Percentiles rank a stretch among this genome's conserved stretches.
These are phyloP conservation scores for Hypomontagnella monticulosa DNA, from an alignment of 495 filamentous ascomycete species.

Conservation along the genomic window DNA sequence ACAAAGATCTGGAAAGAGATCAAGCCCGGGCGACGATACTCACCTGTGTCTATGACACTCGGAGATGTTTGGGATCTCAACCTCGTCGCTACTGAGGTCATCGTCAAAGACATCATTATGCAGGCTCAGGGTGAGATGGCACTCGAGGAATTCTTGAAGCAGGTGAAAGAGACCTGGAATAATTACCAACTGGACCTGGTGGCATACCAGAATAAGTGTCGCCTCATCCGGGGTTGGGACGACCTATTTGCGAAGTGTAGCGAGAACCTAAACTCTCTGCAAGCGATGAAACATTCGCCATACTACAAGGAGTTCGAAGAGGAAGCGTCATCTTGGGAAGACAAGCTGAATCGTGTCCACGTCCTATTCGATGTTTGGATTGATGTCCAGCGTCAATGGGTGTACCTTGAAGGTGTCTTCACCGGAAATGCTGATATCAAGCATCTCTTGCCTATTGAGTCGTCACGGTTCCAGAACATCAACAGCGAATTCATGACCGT, in stretches of 20 bases:
- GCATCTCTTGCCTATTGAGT: slow-evolving; percentile 94
- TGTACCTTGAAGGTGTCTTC: slow-evolving; percentile 98
- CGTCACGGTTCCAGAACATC: slow-evolving; percentile 96
- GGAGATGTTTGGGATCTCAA: slow-evolving; percentile 99
- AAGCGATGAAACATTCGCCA: slow-evolving; percentile 98
- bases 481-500: slow-evolving; percentile 97
- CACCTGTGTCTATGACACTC: slow-evolving; percentile 89
- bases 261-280: slow-evolving; percentile 95
- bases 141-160: slow-evolving; percentile 95
- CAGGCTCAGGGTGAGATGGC: slow-evolving; percentile 99
- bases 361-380: slow-evolving; percentile 99
- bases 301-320: slow-evolving; percentile 99
- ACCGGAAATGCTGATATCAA: slow-evolving; percentile 99
- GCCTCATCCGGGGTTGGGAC: slow-evolving; percentile 97
- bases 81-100: slow-evolving; percentile 80
- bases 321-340: slow-evolving; percentile 95
- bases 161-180: slow-evolving; percentile 96
- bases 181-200: slow-evolving; percentile 93
- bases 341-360: slow-evolving; percentile 96
- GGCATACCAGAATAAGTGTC: slow-evolving; percentile 96
- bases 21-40: slow-evolving; percentile 90
- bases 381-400: slow-evolving; percentile 99
- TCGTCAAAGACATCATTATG: slow-evolving; percentile 89
- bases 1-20: slow-evolving; percentile 94
- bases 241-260: slow-evolving; percentile 98